Conservation (phyloP, 1,139 yeast genomes). For the Trichomonascaceae sp. region DNA sequence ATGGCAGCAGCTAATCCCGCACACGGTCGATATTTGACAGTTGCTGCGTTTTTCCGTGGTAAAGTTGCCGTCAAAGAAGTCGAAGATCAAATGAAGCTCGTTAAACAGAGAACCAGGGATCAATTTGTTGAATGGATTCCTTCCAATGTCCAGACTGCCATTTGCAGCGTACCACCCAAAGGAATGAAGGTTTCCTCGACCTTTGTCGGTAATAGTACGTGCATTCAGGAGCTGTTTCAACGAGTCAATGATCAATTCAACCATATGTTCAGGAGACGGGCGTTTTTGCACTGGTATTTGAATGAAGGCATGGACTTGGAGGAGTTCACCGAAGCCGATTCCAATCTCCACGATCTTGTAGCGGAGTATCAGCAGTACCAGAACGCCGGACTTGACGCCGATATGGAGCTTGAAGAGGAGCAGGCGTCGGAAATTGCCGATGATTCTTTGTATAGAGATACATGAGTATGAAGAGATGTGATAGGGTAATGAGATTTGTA, state of each 20-base stretch:
- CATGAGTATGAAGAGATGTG: neutral
- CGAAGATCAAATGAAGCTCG: conserved; percentile 85
- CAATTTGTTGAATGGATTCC: conserved; percentile 96
- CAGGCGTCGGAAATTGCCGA: conserved; percentile 24
- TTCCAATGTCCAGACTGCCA: conserved; percentile 90
- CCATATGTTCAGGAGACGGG: conserved; percentile 90
- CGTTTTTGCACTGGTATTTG: conserved; percentile 94
- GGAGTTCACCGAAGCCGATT: conserved; percentile 86
- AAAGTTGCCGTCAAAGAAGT: conserved; percentile 88
- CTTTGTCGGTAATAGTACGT: conserved; percentile 85
- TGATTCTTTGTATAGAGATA: conserved; percentile 4
- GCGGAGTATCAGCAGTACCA: conserved; percentile 91
- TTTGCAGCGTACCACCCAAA: conserved; percentile 84
- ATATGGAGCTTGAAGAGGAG: conserved; percentile 39
- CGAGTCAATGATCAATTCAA: conserved; percentile 86
- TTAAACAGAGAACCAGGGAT: conserved; percentile 73
- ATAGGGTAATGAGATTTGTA: no score
- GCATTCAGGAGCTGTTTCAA: conserved; percentile 84
- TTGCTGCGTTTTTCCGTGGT: conserved; percentile 91
- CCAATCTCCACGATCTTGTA: conserved; percentile 80
- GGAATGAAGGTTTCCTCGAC: conserved; percentile 87
- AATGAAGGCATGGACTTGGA: conserved; percentile 93
- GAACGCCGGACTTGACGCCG: conserved; percentile 72
- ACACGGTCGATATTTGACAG: conserved; percentile 88
- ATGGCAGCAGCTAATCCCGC: conserved; percentile 94